Conservation (phyloP, 805 yeast genomes). For the Wickerhamomyces rabaulensis region DNA sequence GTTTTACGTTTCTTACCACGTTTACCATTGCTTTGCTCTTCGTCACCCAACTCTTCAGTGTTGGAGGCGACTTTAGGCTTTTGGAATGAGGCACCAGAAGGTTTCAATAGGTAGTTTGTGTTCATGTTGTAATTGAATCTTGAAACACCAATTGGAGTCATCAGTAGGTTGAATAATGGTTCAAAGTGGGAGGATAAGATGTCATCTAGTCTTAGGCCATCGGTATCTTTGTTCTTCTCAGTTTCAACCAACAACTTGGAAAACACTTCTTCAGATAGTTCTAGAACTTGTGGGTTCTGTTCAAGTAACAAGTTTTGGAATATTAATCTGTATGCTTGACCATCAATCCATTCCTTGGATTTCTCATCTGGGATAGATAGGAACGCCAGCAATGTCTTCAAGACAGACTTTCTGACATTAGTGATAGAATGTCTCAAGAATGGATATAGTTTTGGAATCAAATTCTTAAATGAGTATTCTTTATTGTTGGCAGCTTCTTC, state of each 20-base stretch:
- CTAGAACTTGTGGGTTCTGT: slow-evolving; percentile 71
- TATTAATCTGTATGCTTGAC: slow-evolving; percentile 64
- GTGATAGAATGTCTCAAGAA: slow-evolving; percentile 91
- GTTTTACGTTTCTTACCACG: slow-evolving; percentile 46
- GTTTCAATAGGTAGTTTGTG: slow-evolving; percentile 64
- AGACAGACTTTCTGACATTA: slow-evolving; percentile 83
- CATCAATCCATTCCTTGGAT: slow-evolving; percentile 69
- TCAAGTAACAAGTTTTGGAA: slow-evolving; percentile 88
- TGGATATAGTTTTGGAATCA: slow-evolving; percentile 91
- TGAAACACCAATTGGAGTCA: slow-evolving; percentile 95
- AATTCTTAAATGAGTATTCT: slow-evolving; percentile 55
- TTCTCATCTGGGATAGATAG: slow-evolving; percentile 49
- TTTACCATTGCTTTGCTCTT: slow-evolving; percentile 15
- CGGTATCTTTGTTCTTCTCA: slow-evolving; percentile 16
- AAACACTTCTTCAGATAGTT: slow-evolving; percentile 60
- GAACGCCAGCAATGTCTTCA: slow-evolving; percentile 76
- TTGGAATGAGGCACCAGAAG: slow-evolving; percentile 50
- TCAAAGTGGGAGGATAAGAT: slow-evolving; percentile 51
- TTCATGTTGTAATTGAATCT: slow-evolving; percentile 86
- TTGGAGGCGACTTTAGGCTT: slow-evolving; percentile 1
- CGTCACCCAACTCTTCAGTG: slow-evolving; percentile 16
- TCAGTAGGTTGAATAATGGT: slow-evolving; percentile 59
- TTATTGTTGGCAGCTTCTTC: slow-evolving; percentile 47
- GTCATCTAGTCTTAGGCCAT: slow-evolving; percentile 36
- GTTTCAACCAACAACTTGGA: slow-evolving; percentile 45